Base-by-base conservation (phyloP, 345 rosid genomes). In the Hibiscus mutabilis region DNA sequence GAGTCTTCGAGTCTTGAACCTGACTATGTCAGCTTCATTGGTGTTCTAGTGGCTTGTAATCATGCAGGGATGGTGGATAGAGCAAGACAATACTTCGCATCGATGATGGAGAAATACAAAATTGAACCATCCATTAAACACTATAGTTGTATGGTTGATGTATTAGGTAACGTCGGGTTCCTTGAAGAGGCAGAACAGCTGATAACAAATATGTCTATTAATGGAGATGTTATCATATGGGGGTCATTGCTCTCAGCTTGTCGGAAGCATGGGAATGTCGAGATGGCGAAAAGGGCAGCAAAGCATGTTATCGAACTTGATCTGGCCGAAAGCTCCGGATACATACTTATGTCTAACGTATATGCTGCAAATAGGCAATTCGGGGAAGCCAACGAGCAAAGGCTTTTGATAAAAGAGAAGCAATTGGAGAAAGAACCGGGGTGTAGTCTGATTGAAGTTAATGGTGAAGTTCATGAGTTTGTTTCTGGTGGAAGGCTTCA, bases 391-490 rank as follows among this genome's bases (percentile, higher is more conserved):
- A 59, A 84, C 62, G 73, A 68, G 76, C 85, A 82, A 69, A 91
- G 96, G 71, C 16, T 73, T 80, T 74, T 69, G 59, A 80, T 91
- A 90, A 88, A 86, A 77, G 84, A 76, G 75, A 85, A 76, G 64
- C 70, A 75, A 44, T 69, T 84, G 65, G 85, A 84, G 76, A 91
- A 87, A 76, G 85, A 83, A 75, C 90, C 88, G 10, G 97, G 92
- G 18, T 85, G 89, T 75, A 91, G 97, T 78, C 86, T 74, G 69
- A 90, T 87, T 69, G 97, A 94, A 80, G 84, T 91, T 31, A 76
- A 82, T 62, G 87, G 87, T 0, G 86, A 91, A 72, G 87, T 91
- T 79, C 89, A 88, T 22, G 97, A 91, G 83, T 91, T 94, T 73
- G 77, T 90, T 29, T 84, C 96, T 8, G 83, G 85, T 21, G 96